phyloP scores from a whole-genome alignment of 371 early-diverging fungal species.

The Mycotypha africana region DNA sequence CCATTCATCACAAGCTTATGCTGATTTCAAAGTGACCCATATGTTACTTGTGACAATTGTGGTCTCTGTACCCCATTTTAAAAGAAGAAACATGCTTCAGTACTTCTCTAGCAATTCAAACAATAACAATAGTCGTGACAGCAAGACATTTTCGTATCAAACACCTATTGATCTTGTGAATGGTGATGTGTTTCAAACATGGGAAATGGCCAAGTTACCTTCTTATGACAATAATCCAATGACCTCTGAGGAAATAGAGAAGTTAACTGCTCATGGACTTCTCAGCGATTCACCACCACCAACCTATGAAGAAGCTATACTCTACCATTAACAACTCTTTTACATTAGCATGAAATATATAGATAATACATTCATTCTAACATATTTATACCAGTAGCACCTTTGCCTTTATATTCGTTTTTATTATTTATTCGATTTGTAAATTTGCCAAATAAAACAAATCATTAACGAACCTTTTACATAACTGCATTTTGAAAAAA shows the following conservation, averaged over 20 bases:
- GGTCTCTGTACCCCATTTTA: conserved; percentile 2
- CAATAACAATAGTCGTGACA: not conserved
- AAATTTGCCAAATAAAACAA: too few relatives aligned
- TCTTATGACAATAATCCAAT: conserved; percentile 9
- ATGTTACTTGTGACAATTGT: conserved; percentile 8
- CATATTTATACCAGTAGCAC: too few relatives aligned
- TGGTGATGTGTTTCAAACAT: conserved; percentile 2
- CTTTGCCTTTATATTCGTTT: too few relatives aligned
- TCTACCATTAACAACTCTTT: too few relatives aligned
- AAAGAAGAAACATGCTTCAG: not conserved
- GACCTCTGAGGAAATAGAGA: conserved; percentile 10
- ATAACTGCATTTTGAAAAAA: too few relatives aligned
- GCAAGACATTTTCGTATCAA: conserved; percentile 12
- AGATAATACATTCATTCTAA: too few relatives aligned
- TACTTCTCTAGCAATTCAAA: too few relatives aligned
- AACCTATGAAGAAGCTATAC: conserved; percentile 7
- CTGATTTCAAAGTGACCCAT: conserved; percentile 5
- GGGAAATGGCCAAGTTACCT: conserved; percentile 4
- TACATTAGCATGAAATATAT: too few relatives aligned
- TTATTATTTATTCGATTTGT: too few relatives aligned
- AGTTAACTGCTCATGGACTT: conserved; percentile 3
- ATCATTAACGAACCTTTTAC: too few relatives aligned
- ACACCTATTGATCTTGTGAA: conserved; percentile 11
- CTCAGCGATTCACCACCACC: conserved; percentile 7
- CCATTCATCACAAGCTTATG: conserved; percentile 11